Evolutionary conservation across 208 protist species (phyloP), one percentile per base, ranked within the genome.

Genomic region (Acanthamoeba healyi): DNA sequence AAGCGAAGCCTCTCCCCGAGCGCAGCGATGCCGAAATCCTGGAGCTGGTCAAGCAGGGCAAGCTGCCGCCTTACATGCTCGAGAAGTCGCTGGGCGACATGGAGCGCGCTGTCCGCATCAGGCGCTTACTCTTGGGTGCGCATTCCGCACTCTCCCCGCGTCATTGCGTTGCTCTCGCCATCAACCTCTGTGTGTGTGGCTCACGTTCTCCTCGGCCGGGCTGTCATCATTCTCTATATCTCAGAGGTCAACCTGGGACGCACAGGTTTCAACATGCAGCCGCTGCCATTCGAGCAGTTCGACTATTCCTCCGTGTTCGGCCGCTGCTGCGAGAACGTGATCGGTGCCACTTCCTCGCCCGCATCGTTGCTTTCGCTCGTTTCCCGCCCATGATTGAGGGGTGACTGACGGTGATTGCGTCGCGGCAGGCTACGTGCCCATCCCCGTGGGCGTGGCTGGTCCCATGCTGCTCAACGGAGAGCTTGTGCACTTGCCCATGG

Each of bases 241-340:
- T 2, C 32, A n/a, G 79, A 86, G 49, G 49, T 63, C 63, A 86
- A 70, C 72, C 17, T 70, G 56, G 29, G 65, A 6, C 40, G 94
- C 7, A n/a, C 61, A 6, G 94, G 51, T 34, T 92, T 91, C 51
- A 74, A 94, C 42, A 87, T 94, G 15, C 46, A 51, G 56, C 46
- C 61, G 29, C 46, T 99, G 70, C 98, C 98, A 40, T 98, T 97
- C 96, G 96, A 98, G 88, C 91, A 97, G 94, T 99, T 98, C 92
- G 97, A 97, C 81, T 99, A 98, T 97, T 87, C 96, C 14, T 97
- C 96, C 26, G 98, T 99, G 32, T 97, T 98, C 4, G 99, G 99
- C 24, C 96, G 98, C 84, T 98, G 98, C 96, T 99, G 98, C 94
- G 99, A 99, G 96, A 99, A 99, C 97, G 98, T 99, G 54, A 92